Evolutionary conservation across 176 grass and related monocot genomes (phyloP).

Genomic region (Lolium multiflorum): DNA sequence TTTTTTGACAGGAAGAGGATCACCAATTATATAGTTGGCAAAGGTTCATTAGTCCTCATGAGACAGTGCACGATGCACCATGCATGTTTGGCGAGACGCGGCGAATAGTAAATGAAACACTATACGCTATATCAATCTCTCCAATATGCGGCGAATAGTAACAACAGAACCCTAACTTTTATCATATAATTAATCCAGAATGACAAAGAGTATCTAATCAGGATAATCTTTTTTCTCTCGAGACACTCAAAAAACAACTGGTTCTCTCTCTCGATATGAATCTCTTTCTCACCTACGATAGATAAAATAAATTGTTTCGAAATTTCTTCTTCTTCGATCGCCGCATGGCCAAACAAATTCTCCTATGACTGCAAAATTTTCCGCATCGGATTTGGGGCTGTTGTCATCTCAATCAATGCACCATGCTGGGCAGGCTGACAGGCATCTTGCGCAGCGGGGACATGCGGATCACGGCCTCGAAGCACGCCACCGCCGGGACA

Average conservation of each 20-base stretch:
- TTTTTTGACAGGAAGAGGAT: too few relatives aligned
- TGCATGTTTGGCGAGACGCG: too few relatives aligned
- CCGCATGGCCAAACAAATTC: neutral
- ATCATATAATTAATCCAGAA: neutral
- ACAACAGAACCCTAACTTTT: neutral
- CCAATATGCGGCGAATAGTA: neutral
- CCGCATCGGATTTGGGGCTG: neutral
- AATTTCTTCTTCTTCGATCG: too few relatives aligned
- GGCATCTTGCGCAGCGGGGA: slow-evolving; percentile 17
- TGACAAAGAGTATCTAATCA: neutral
- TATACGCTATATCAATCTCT: too few relatives aligned
- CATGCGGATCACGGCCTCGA: slow-evolving; percentile 26
- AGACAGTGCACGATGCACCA: too few relatives aligned
- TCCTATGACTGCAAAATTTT: slow-evolving; percentile 11
- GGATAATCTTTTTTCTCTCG: neutral
- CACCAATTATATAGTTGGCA: too few relatives aligned
- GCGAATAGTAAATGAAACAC: too few relatives aligned
- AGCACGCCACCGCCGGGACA: slow-evolving; percentile 27
- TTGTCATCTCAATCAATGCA: slow-evolving; percentile 38
- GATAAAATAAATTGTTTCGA: neutral
- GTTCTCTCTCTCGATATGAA: neutral
- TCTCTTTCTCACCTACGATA: neutral
- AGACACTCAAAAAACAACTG: neutral
- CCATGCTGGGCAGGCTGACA: slow-evolving; percentile 39
- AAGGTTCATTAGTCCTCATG: too few relatives aligned